Evolutionary conservation across 345 rosid species (phyloP), one percentile per base, ranked within the genome.

Genomic region (Gossypium arboreum): DNA sequence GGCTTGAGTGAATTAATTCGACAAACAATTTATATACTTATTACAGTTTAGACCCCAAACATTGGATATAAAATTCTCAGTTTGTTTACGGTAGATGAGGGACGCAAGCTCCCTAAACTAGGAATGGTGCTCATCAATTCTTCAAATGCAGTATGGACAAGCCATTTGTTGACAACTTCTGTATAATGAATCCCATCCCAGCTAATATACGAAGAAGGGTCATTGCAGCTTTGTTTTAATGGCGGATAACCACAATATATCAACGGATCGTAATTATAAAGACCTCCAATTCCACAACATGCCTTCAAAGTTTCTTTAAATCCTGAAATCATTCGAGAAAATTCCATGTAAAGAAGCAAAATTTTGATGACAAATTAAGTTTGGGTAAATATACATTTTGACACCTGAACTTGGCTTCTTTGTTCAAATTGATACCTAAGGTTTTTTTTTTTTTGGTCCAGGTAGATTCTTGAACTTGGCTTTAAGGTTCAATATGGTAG

Each of bases 101-200:
- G 24, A 67, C 55, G 7, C 55, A 12, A 45, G 39, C 13, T 22
- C 0, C 12, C 2, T 18, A 25, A 20, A 2, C 3, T 9, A 73
- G 68, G 75, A 73, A 24, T n/a, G 64, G 64, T 2, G 24, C 27
- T 43, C n/a, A 73, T 48, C 41, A 29, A n/a, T 24, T 63, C 48
- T 73, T 29, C 27, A 11, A 73, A 34, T 6, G 72, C 29, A 41
- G 45, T 34, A 55, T 29, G 25, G 55, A 58, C 58, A 68, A 79
- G 51, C 78, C 65, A 52, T 59, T 67, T 70, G 45, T 82, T 74
- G 0, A 74, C 29, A 12, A 81, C 81, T 71, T 82, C 85, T 1
- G 85, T 82, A 24, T 59, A 81, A 39, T 87, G 90, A 17, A 78
- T 15, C 50, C 90, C 88, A 24, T 87, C 90, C 88, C 91, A 88